phyloP scores from a whole-genome alignment of 352 stramenopile genomes.

The Pythium folliculosum region DNA sequence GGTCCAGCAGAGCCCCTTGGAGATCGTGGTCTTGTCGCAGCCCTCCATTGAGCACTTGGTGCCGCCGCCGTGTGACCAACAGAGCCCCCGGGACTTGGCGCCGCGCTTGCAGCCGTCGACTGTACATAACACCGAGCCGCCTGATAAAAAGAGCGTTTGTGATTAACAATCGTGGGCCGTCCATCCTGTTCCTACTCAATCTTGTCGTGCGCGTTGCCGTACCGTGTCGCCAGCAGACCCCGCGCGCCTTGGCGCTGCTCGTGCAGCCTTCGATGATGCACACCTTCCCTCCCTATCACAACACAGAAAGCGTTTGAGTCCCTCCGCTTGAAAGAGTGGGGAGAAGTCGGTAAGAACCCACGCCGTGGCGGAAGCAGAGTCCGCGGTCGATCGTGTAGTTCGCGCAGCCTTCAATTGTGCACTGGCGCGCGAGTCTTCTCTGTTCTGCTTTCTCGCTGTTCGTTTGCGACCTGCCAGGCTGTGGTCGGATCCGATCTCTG shows the following conservation, averaged over 20 bases:
- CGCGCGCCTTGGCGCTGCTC: conserved; percentile 6
- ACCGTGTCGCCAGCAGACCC: conserved; percentile 24
- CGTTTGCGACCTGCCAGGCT: too few relatives aligned
- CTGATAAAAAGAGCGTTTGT: too few relatives aligned
- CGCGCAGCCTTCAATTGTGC: conserved; percentile 39
- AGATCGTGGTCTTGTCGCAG: conserved; percentile 24
- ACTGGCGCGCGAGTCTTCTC: conserved; percentile 38
- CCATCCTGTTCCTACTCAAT: background rate
- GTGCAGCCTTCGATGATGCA: conserved; percentile 13
- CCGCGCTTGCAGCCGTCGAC: conserved; percentile 11
- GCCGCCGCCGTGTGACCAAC: conserved; percentile 28
- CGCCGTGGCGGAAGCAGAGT: conserved; percentile 46
- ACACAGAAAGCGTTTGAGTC: too few relatives aligned
- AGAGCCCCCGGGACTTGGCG: conserved; percentile 23
- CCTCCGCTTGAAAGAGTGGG: too few relatives aligned
- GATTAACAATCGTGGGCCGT: background rate
- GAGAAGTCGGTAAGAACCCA: too few relatives aligned
- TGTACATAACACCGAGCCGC: conserved; percentile 6
- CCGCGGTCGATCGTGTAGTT: conserved; percentile 54
- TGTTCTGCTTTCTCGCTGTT: too few relatives aligned
- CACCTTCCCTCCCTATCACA: conserved; percentile 20
- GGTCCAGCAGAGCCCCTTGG: too few relatives aligned
- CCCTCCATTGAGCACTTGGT: conserved; percentile 28
- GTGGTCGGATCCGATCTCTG: too few relatives aligned
- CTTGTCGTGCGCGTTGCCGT: too few relatives aligned